phyloP scores from a whole-genome alignment of 2,329 filamentous ascomycete genomes.

The Trichoderma breve region DNA sequence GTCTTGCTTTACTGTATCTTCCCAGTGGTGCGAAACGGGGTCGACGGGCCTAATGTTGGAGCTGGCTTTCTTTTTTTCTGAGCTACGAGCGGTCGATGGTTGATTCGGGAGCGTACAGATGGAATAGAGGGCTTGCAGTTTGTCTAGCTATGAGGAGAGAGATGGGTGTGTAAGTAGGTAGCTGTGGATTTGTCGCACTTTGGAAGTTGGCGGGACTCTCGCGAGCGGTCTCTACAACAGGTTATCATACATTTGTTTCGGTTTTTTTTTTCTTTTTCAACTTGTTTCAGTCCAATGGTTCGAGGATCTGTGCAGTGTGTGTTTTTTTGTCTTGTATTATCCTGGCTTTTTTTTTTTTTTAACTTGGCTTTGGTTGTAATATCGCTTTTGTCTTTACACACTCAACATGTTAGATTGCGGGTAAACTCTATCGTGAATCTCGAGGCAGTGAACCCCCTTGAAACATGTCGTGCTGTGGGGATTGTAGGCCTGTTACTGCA shows the following conservation, averaged over 20 bases:
- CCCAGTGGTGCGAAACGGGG: slow-evolving; percentile 28
- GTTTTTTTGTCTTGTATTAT: slow-evolving; percentile 26
- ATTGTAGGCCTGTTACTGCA: not conserved
- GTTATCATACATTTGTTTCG: slow-evolving; percentile 46
- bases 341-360: not conserved
- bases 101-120: slow-evolving; percentile 29
- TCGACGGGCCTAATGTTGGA: slow-evolving; percentile 34
- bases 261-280: slow-evolving; percentile 22
- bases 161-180: slow-evolving; percentile 18
- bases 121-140: slow-evolving; percentile 23
- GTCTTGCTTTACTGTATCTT: slow-evolving; percentile 38
- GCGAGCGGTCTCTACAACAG: slow-evolving; percentile 40
- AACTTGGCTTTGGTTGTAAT: slow-evolving; percentile 17
- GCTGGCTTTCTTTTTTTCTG: slow-evolving; percentile 25
- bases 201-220: slow-evolving; percentile 33
- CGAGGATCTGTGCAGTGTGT: slow-evolving; percentile 34
- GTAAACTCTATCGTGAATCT: not conserved
- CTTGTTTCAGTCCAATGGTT: slow-evolving; percentile 1
- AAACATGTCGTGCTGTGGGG: not conserved
- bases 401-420: slow-evolving; percentile 15
- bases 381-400: slow-evolving; percentile 13
- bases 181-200: slow-evolving; percentile 24
- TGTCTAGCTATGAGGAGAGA: slow-evolving; percentile 10
- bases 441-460: not conserved
- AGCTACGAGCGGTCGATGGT: slow-evolving; percentile 31